phyloP scores from a whole-genome alignment of 805 yeast species.

The Barnettozyma pratensis region DNA sequence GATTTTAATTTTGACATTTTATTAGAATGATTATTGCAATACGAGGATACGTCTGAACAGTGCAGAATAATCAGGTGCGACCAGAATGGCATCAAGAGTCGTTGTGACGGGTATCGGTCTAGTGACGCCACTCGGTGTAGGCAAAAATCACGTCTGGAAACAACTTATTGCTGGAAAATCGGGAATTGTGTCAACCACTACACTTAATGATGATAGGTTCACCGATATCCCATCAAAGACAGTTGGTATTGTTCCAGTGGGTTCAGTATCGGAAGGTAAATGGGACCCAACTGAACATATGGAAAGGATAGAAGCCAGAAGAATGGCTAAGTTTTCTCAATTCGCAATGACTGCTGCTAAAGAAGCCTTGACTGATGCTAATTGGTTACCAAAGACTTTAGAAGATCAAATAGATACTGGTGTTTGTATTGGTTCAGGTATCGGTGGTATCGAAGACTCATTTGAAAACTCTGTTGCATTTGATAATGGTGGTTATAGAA shows the following conservation, averaged over 20 bases:
- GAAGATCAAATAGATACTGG: constrained; percentile 44
- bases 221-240: constrained; percentile 61
- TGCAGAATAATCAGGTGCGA: no score
- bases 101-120: constrained; percentile 92
- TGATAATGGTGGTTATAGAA: constrained; percentile 49
- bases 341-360: constrained; percentile 71
- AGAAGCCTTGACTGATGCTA: constrained; percentile 73
- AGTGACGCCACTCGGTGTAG: constrained; percentile 82
- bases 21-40: no score
- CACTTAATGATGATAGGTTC: constrained; percentile 27
- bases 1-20: background rate
- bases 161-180: constrained; percentile 45
- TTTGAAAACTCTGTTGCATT: constrained; percentile 58
- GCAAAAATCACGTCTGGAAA: constrained; percentile 49
- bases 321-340: constrained; percentile 70
- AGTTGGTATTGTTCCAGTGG: constrained; percentile 68
- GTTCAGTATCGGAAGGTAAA: constrained; percentile 34
- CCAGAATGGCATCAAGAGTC: constrained; percentile 40
- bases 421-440: constrained; percentile 88
- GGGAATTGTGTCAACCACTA: constrained; percentile 53
- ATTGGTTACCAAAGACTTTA: constrained; percentile 37
- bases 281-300: constrained; percentile 53
- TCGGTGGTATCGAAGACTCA: constrained; percentile 77
- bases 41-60: no score
- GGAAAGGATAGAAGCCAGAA: constrained; percentile 36